These are phyloP conservation scores for Lyophyllum decastes DNA, from an alignment of 768 basidiomycete genomes.

Conservation along the genomic window DNA sequence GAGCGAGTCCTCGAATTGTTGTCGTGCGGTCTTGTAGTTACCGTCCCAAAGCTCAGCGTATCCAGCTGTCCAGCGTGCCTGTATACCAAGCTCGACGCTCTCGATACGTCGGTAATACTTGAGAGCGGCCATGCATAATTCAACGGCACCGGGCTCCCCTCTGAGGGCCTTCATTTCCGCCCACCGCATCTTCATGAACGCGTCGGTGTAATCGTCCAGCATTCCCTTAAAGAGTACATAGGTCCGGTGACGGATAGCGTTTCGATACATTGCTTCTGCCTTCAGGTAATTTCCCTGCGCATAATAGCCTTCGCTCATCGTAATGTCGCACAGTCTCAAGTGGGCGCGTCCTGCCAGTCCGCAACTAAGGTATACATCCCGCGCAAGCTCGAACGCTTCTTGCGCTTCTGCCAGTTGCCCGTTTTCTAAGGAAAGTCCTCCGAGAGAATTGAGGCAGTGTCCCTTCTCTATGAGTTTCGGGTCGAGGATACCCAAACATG, in stretches of 20 bases:
- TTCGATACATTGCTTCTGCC: neutral
- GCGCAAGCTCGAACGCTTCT: neutral
- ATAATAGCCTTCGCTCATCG: neutral
- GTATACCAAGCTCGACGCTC: neutral
- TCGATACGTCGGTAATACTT: neutral
- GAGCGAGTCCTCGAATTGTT: neutral
- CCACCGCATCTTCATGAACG: neutral
- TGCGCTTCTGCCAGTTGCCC: slow-evolving; percentile 4
- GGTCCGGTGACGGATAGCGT: neutral
- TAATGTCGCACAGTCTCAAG: neutral
- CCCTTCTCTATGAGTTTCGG: neutral
- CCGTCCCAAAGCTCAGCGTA: slow-evolving; percentile 2
- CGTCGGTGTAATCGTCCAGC: neutral
- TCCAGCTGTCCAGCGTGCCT: neutral
- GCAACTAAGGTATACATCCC: neutral
- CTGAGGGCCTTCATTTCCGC: neutral
- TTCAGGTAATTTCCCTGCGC: neutral
- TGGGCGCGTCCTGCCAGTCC: neutral
- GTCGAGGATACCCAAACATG: neutral
- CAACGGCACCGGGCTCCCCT: neutral
- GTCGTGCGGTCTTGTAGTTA: neutral
- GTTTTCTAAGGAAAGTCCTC: neutral
- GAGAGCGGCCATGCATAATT: neutral
- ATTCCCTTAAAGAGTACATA: neutral
- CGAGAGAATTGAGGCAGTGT: neutral